Evolutionary conservation across 768 basidiomycete species (phyloP), one percentile per base, ranked within the genome.

Genomic region (Amylocystis lapponica): DNA sequence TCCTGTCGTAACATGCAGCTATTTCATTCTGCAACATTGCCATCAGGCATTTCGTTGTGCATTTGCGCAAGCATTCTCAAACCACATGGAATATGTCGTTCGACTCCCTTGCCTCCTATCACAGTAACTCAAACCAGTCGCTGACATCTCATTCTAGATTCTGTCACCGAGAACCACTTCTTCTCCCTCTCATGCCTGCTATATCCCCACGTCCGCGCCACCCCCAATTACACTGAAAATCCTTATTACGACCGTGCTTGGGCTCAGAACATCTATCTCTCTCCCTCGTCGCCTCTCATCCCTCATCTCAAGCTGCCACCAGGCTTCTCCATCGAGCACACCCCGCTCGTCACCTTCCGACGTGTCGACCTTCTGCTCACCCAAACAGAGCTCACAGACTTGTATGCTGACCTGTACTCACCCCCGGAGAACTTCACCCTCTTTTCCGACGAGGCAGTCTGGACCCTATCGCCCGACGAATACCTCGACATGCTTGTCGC

Each of bases 131-230:
- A n/a, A n/a, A n/a, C n/a, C 32, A 33, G 32, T 33, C 9, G 26
- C 30, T 41, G 21, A 41, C 21, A n/a, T 12, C 23, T 6, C 29
- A 17, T 41, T 21, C 46, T 48, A 79, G 82, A 86, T 53, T 83
- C 81, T 0, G 77, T 83, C 14, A 76, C 78, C 2, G 83, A 86
- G 55, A 79, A 78, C 49, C 81, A 85, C 57, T 85, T 85, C 66
- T 85, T 83, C 59, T 83, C 83, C 5, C 56, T 84, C 1, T 83
- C 81, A 0, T 85, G 83, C 53, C 52, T 74, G 31, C 68, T 85
- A 3, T 77, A 76, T 58, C 81, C 82, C 0, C 79, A 84, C 53
- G 81, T 84, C 27, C 68, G 69, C 27, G 82, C 81, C 1, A 79
- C 75, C 2, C 83, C 83, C 1, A 70, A 78, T 49, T 83, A 82